These are phyloP conservation scores for Termitomyces sp. DNA, from an alignment of 768 basidiomycete species.

Conservation along the genomic window DNA sequence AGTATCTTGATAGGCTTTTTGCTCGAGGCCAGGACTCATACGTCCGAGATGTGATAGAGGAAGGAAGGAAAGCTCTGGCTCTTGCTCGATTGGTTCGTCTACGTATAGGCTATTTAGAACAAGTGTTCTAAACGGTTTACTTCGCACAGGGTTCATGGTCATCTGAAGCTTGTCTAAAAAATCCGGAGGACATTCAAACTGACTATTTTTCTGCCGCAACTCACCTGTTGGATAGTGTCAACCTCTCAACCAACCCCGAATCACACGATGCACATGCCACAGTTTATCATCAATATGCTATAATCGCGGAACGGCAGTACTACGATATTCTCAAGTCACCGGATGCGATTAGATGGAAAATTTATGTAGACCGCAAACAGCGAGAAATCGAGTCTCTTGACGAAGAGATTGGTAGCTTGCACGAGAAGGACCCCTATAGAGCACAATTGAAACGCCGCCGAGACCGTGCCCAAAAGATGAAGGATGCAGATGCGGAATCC, in stretches of 20 bases:
- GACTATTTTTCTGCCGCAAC: slow-evolving; percentile 71
- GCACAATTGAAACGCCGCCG: slow-evolving; percentile 20
- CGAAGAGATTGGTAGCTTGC: slow-evolving; percentile 23
- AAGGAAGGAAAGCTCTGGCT: slow-evolving; percentile 35
- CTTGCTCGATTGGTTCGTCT: slow-evolving; percentile 62
- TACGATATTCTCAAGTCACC: slow-evolving; percentile 64
- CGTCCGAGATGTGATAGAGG: slow-evolving; percentile 6
- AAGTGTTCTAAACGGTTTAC: neutral
- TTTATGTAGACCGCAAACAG: slow-evolving; percentile 70
- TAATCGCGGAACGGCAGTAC: slow-evolving; percentile 88
- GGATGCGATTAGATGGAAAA: slow-evolving; percentile 63
- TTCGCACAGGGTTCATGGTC: slow-evolving; percentile 86
- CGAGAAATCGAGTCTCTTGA: slow-evolving; percentile 61
- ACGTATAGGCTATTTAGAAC: neutral
- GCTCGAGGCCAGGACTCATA: slow-evolving; percentile 16
- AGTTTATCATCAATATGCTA: slow-evolving; percentile 79
- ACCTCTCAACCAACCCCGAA: slow-evolving; percentile 13
- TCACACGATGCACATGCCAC: slow-evolving; percentile 38
- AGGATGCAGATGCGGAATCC: slow-evolving; percentile 42
- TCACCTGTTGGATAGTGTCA: slow-evolving; percentile 20
- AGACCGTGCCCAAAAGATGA: slow-evolving; percentile 28
- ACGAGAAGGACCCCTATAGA: slow-evolving; percentile 13
- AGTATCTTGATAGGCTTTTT: slow-evolving; percentile 50
- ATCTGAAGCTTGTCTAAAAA: slow-evolving; percentile 79
- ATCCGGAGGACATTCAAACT: slow-evolving; percentile 64